These are phyloP conservation scores for Chaetomidium leptoderma DNA, from an alignment of 495 filamentous ascomycete genomes.

Conservation along the genomic window DNA sequence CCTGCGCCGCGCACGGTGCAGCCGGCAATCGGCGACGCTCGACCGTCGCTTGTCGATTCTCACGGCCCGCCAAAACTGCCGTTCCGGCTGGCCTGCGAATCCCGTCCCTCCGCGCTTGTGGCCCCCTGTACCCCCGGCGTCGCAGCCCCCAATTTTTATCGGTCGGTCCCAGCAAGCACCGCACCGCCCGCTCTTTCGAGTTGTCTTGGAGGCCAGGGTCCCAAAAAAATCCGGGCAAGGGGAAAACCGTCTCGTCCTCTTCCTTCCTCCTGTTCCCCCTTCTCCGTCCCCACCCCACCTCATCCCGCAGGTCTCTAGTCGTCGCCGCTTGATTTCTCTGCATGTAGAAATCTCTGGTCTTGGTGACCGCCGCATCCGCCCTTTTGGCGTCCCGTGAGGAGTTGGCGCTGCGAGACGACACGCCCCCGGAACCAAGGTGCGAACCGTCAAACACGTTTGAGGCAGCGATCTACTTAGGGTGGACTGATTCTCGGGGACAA, in stretches of 20 bases:
- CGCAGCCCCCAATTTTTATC: slow-evolving; percentile 22
- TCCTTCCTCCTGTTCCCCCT: background rate
- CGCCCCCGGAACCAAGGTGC: slow-evolving; percentile 7
- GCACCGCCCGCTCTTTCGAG: background rate
- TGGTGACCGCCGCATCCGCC: slow-evolving; percentile 25
- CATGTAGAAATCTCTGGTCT: slow-evolving; percentile 26
- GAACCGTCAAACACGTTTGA: background rate
- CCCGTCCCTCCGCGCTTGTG: slow-evolving; percentile 19
- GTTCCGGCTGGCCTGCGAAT: slow-evolving; percentile 18
- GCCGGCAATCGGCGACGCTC: slow-evolving; percentile 7
- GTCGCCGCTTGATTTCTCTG: slow-evolving; percentile 20
- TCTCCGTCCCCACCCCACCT: slow-evolving; percentile 12
- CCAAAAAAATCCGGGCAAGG: slow-evolving; percentile 13
- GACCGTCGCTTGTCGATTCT: slow-evolving; percentile 10
- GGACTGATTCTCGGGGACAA: slow-evolving; percentile 17
- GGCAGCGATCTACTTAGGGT: slow-evolving; percentile 12
- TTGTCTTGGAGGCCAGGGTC: slow-evolving; percentile 11
- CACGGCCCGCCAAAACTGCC: slow-evolving; percentile 25
- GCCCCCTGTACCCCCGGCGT: slow-evolving; percentile 14
- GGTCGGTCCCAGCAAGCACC: slow-evolving; percentile 15
- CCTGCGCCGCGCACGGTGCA: slow-evolving; percentile 10
- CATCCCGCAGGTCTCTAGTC: slow-evolving; percentile 12
- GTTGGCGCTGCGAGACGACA: slow-evolving; percentile 20
- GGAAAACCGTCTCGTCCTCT: slow-evolving; percentile 6
- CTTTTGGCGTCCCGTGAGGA: slow-evolving; percentile 30